phyloP scores from a whole-genome alignment of 2,329 filamentous ascomycete genomes.

The Diaporthe ilicicola region DNA sequence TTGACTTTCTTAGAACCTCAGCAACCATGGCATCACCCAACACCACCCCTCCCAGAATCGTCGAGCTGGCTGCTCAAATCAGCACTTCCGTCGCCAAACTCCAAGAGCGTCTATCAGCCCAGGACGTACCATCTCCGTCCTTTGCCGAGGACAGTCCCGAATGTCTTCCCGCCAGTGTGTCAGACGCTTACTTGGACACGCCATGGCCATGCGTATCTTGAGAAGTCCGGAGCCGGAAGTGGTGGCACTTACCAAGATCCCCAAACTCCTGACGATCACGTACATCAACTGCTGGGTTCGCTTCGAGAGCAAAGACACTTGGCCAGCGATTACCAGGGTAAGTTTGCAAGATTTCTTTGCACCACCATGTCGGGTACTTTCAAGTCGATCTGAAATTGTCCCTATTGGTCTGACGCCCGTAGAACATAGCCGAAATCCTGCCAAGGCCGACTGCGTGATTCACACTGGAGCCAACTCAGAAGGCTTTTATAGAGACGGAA shows the following conservation, averaged over 20 bases:
- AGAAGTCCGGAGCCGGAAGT: neutral
- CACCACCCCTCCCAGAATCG: neutral
- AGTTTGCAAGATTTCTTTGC: neutral
- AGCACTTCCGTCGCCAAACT: neutral
- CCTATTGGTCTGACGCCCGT: no score
- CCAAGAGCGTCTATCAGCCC: neutral
- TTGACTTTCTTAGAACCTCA: no score
- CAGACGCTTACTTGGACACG: no score
- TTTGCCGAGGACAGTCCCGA: neutral
- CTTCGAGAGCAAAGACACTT: neutral
- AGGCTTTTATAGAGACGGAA: no score
- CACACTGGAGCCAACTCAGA: no score
- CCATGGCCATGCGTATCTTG: neutral
- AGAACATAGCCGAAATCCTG: no score
- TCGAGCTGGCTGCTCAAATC: slow-evolving; percentile 12
- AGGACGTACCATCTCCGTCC: neutral
- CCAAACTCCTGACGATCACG: neutral
- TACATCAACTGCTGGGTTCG: neutral
- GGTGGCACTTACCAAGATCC: slow-evolving; percentile 2
- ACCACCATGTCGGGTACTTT: no score
- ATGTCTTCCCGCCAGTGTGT: neutral
- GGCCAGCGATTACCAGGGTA: neutral
- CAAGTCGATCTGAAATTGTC: no score
- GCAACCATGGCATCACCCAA: neutral
- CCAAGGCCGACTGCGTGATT: no score